Conservation (phyloP, 495 filamentous ascomycete genomes). For the Penicillium odoratum region DNA sequence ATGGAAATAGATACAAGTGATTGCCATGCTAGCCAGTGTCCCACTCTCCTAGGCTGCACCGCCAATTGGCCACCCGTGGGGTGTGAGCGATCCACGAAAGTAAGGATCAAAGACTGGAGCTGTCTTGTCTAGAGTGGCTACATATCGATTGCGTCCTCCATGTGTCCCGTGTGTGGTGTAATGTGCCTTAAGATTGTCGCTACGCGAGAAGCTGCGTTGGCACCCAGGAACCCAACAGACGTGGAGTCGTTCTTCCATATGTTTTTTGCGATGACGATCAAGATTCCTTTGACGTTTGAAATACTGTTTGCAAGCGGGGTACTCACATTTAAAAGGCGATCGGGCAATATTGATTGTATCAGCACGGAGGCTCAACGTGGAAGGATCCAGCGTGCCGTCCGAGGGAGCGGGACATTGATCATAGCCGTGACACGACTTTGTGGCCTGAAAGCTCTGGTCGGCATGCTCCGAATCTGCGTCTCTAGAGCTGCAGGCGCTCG, state of each 20-base stretch:
- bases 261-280: constrained; percentile 50
- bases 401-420: background rate
- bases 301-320: constrained; percentile 24
- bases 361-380: background rate
- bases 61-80: background rate
- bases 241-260: constrained; percentile 39
- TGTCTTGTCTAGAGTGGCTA: constrained; percentile 21
- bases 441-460: background rate
- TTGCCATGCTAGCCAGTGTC: too few species aligned
- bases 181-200: constrained; percentile 26
- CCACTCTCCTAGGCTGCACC: background rate
- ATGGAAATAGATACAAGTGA: too few species aligned
- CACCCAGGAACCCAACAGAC: constrained; percentile 23
- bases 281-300: constrained; percentile 53
- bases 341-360: background rate
- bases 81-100: constrained; percentile 16
- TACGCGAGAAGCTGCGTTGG: constrained; percentile 18
- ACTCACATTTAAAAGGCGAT: constrained; percentile 20
- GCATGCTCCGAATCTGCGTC: background rate
- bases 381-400: background rate
- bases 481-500: background rate
- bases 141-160: constrained; percentile 22
- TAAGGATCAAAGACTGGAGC: constrained; percentile 15
- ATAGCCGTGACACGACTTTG: background rate
- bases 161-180: constrained; percentile 20